phyloP scores from a whole-genome alignment of 2,329 filamentous ascomycete species.

The Escovopsis weberi region DNA sequence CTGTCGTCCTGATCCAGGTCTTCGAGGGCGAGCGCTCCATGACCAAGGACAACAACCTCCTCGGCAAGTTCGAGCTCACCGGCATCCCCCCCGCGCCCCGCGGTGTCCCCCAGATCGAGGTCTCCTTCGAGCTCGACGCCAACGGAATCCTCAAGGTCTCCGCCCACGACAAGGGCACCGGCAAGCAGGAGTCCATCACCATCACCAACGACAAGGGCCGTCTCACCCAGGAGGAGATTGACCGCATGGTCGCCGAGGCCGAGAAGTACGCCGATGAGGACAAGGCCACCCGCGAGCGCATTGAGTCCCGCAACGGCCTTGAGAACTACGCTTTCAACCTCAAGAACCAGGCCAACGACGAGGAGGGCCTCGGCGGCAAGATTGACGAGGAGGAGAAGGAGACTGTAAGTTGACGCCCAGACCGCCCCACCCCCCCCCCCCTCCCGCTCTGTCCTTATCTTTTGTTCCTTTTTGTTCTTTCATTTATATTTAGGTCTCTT shows the following conservation, averaged over 20 bases:
- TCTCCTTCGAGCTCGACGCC: constrained; percentile 93
- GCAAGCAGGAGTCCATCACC: constrained; percentile 93
- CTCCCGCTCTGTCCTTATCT: too few species aligned
- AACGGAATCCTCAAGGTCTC: constrained; percentile 97
- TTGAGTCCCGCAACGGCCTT: constrained; percentile 88
- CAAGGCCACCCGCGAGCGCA: constrained; percentile 93
- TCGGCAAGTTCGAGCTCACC: constrained; percentile 97
- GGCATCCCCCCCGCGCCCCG: constrained; percentile 89
- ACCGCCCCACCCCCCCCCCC: too few species aligned
- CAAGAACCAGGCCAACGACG: constrained; percentile 98
- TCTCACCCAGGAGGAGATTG: constrained; percentile 90
- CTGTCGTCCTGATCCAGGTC: constrained; percentile 87
- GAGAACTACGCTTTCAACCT: constrained; percentile 99
- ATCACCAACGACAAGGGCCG: constrained; percentile 99
- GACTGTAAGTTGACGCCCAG: constrained; percentile 43
- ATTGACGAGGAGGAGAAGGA: constrained; percentile 98
- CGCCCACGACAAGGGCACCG: constrained; percentile 93
- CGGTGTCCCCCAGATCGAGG: constrained; percentile 95
- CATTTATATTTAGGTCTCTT: too few species aligned
- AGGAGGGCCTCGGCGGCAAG: constrained; percentile 94
- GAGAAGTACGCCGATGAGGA: constrained; percentile 99
- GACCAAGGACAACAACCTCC: constrained; percentile 93
- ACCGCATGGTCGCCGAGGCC: constrained; percentile 96
- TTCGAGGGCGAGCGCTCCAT: constrained; percentile 86
- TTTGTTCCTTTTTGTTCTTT: too few species aligned